Percentiles rank a stretch among this genome's conserved stretches.
Conservation (phyloP, 306 rosid species). For the Comarum palustre region DNA sequence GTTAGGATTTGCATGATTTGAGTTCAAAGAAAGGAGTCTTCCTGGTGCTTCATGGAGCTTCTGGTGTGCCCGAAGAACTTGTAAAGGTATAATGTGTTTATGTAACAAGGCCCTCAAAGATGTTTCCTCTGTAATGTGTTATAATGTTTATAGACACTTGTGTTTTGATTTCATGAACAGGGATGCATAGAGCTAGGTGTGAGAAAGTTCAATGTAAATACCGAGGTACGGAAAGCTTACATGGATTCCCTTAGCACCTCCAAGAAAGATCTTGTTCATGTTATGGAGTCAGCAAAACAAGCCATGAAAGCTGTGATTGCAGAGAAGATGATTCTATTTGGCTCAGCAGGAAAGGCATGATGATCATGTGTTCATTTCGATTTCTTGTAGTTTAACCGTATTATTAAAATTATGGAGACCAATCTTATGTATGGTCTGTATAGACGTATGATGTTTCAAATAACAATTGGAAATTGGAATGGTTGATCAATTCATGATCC, state of each 20-base stretch:
- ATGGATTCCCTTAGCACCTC: constrained; percentile 70
- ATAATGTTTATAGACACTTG: constrained; percentile 6
- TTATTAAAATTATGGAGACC: neutral
- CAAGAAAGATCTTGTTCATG: constrained; percentile 74
- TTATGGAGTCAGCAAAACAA: constrained; percentile 78
- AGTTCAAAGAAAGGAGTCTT: constrained; percentile 62
- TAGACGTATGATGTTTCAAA: neutral
- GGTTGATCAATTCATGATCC: neutral
- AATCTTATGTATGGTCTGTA: neutral
- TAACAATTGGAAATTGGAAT: neutral
- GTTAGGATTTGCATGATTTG: constrained; percentile 65
- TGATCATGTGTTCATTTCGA: neutral
- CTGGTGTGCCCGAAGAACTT: constrained; percentile 71
- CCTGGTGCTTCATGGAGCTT: constrained; percentile 92
- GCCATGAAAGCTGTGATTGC: constrained; percentile 88
- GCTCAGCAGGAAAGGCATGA: constrained; percentile 83
- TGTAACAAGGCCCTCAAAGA: neutral
- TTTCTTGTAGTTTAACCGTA: neutral
- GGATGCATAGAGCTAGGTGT: constrained; percentile 72
- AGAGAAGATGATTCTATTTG: constrained; percentile 89
- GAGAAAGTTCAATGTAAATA: constrained; percentile 92
- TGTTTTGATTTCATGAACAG: constrained; percentile 34
- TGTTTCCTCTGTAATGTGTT: neutral
- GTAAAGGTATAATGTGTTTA: constrained; percentile 50
- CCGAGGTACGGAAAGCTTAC: constrained; percentile 93